Evolutionary conservation across 2,329 filamentous ascomycete genomes (phyloP).

Genomic region (Penicillium vulpinum): DNA sequence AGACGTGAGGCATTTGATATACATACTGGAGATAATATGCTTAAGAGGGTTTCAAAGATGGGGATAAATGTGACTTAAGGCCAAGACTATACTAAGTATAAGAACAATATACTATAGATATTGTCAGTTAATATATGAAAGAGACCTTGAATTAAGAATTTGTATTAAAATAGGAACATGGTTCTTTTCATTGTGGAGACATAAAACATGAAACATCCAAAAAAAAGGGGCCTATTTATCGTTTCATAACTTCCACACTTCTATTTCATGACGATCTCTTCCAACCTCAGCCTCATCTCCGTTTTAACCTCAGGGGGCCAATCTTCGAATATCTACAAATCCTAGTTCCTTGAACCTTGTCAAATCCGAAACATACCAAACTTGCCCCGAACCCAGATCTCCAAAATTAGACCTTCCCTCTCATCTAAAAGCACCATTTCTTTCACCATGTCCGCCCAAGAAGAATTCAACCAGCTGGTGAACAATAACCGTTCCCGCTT

Average conservation of each 20-base stretch:
- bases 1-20: neutral
- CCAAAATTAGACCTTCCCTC: slow-evolving; percentile 13
- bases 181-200: slow-evolving; percentile 5
- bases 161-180: no score
- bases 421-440: slow-evolving; percentile 10
- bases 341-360: neutral
- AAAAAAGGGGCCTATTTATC: slow-evolving; percentile 13
- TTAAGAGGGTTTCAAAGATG: no score
- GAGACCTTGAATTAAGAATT: no score
- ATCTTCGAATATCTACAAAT: neutral
- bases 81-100: neutral
- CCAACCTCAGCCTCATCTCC: slow-evolving; percentile 25
- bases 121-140: no score
- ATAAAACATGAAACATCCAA: slow-evolving; percentile 17
- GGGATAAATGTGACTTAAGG: no score
- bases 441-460: slow-evolving; percentile 48
- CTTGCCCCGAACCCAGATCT: neutral
- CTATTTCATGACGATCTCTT: slow-evolving; percentile 27
- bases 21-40: no score
- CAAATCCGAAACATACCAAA: neutral
- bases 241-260: slow-evolving; percentile 15
- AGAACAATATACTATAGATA: neutral
- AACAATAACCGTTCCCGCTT: slow-evolving; percentile 37
- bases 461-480: slow-evolving; percentile 49
- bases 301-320: slow-evolving; percentile 18